Base-by-base conservation (phyloP, 768 basidiomycete species). In the Tylopilus plumbeoviolaceoides region DNA sequence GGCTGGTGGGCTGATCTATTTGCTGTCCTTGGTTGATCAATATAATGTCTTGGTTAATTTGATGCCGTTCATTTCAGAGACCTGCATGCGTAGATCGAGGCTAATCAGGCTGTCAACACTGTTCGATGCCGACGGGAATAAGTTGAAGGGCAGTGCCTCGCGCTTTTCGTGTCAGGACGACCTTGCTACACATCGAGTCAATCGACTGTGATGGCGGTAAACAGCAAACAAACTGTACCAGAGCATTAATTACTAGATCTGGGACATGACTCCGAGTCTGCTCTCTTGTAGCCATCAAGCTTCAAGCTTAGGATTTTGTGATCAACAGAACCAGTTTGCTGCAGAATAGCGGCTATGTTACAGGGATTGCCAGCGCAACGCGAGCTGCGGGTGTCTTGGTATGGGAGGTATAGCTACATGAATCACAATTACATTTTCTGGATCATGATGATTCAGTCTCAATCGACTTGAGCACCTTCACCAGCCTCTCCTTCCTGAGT, bases 401-500 rank as follows among this genome's bases (percentile, higher is more conserved):
- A 20, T 5, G 23, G 5, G 5, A 23, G 23, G 23, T 23, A 23
- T 23, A 23, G 23, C 23, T 47, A 54, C 50, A 38, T 21, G 35
- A 21, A 47, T 39, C 10, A 47, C 30, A 25, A 38, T 41, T 41
- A 47, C 41, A 28, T 11, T 51, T 9, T 36, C 53, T 48, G 33
- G 27, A 54, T 59, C 36, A 61, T 38, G 51, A 45, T 5, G 55
- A 41, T 48, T 66, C 64, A 23, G 44, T 20, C 57, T 65, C 63
- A 21, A 69, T 60, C 17, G 63, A 57, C 48, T 60, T 55, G 39
- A 84, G 63, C 7, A 87, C 72, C 52, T 66, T 77, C 17, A 66
- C 67, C 57, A 95, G 64, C 59, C 86, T 77, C 63, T 93, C 91
- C 68, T 85, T 87, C 56, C 88, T 76, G 60, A 98, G 61, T 2